Base-by-base conservation (phyloP, 768 basidiomycete species). In the Serendipita sp. region DNA sequence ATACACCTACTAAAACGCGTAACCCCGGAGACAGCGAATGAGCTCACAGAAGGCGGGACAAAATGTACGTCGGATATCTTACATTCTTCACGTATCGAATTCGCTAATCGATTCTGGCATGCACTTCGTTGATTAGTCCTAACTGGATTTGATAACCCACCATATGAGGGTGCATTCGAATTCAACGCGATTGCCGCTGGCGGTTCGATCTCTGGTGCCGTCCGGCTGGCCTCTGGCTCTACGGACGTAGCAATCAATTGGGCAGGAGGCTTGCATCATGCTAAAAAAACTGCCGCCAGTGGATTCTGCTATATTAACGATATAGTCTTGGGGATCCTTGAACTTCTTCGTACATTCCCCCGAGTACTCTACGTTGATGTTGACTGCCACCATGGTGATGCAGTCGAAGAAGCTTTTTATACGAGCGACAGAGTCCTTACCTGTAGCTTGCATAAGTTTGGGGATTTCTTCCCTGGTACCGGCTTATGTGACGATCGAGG, bases 231-330 rank as follows among this genome's bases (percentile, higher is more conserved):
- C 54, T 81, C 83, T 2, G 93, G 93, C 1, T 79, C 86, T 0
- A 80, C 92, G 2, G 87, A 89, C 69, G 83, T 88, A 54, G 85
- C 86, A 0, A 90, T 97, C 67, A 96, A 97, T 75, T 97, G 94
- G 96, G 92, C 96, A 0, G 96, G 96, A 7, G 96, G 96, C 1
- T 80, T 99, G 2, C 96, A 99, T 75, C 96, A 99, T 74, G 96
- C 96, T n/a, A 99, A 99, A 77, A 98, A 97, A 74, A 83, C 89
- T 64, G 96, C 97, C 76, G 96, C 95, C 0, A 90, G 89, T 4
- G 96, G 96, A 13, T 99, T 99, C 76, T 99, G 96, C 79, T 99
- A 98, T 78, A 86, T 98, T 75, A 99, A 99, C 74, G 90, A 94
- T 74, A 99, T 97, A 72, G 93, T 96, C 0, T 85, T 98, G 30